Conservation (phyloP, 1,284 basidiomycete genomes). For the Malassezia dermatis region DNA sequence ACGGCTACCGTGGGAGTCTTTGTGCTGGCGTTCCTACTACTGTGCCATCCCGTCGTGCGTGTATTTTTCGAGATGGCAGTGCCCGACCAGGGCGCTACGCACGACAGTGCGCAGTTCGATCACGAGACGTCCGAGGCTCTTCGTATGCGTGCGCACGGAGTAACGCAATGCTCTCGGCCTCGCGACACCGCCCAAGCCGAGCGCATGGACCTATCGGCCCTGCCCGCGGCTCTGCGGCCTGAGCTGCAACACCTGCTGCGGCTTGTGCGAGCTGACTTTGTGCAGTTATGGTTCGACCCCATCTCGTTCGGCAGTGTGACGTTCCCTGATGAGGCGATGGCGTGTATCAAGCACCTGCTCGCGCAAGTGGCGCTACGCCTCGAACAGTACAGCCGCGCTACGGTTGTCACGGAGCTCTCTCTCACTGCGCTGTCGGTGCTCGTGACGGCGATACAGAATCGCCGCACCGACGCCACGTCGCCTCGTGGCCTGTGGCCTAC, state of each 20-base stretch:
- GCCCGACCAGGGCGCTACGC: background rate
- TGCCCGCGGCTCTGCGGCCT: slow-evolving; percentile 5
- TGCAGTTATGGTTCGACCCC: slow-evolving; percentile 18
- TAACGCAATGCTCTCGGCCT: background rate
- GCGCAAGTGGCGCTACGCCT: slow-evolving; percentile 6
- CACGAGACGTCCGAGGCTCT: background rate
- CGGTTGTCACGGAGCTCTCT: slow-evolving; percentile 16
- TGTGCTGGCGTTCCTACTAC: background rate
- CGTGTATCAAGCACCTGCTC: slow-evolving; percentile 5
- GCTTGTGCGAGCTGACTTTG: slow-evolving; percentile 15
- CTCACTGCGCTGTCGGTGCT: slow-evolving; percentile 12
- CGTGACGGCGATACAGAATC: slow-evolving; percentile 9
- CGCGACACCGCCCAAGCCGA: background rate
- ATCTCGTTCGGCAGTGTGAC: slow-evolving; percentile 9
- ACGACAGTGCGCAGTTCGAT: slow-evolving; percentile 1
- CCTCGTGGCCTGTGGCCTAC: slow-evolving; percentile 9
- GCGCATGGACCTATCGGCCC: background rate
- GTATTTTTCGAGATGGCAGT: slow-evolving; percentile 10
- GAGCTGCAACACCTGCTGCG: slow-evolving; percentile 6
- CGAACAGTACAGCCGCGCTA: slow-evolving; percentile 8
- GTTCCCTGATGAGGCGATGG: slow-evolving; percentile 13
- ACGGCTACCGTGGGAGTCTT: background rate
- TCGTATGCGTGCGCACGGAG: background rate
- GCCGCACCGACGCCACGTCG: background rate
- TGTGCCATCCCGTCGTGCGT: slow-evolving; percentile 12